phyloP scores from a whole-genome alignment of 1,139 yeast species.

The Candida tunisiensis region DNA sequence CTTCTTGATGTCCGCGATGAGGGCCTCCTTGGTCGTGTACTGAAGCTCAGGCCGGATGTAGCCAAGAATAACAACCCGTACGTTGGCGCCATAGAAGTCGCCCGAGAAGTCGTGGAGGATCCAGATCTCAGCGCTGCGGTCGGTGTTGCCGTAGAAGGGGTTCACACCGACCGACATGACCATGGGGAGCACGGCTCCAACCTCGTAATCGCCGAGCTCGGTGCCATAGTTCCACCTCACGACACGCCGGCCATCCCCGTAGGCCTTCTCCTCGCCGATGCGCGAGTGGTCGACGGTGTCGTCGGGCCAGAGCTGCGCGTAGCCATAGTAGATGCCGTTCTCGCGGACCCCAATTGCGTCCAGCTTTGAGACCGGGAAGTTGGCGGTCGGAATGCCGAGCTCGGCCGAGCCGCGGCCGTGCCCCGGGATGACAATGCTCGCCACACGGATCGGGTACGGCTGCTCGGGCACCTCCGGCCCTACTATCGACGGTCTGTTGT shows the following conservation, averaged over 20 bases:
- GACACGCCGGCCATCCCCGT: constrained; percentile 3
- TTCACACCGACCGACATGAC: constrained; percentile 96
- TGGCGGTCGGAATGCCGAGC: constrained; percentile 92
- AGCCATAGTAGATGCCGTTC: constrained; percentile 89
- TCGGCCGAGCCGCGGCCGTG: constrained; percentile 93
- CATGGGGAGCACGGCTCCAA: constrained; percentile 48
- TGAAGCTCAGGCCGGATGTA: constrained; percentile 83
- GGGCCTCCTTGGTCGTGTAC: constrained; percentile 69
- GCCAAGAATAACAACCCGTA: constrained; percentile 61
- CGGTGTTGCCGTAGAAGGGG: constrained; percentile 71
- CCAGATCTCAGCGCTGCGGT: constrained; percentile 72
- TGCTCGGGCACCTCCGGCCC: constrained; percentile 32
- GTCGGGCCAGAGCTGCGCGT: constrained; percentile 28
- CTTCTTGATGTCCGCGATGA: constrained; percentile 66
- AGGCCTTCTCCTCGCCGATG: constrained; percentile 5
- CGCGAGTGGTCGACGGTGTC: constrained; percentile 1
- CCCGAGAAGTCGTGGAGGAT: constrained; percentile 53
- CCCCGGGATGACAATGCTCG: constrained; percentile 54
- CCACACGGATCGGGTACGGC: constrained; percentile 54
- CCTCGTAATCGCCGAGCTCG: constrained; percentile 23
- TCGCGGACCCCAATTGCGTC: constrained; percentile 32
- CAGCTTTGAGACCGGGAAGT: constrained; percentile 47
- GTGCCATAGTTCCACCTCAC: constrained; percentile 43
- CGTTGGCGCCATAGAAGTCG: constrained; percentile 69
- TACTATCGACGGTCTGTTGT: constrained; percentile 14